A percentile compares a stretch with the other conserved stretches of the same genome.
These are phyloP conservation scores for Gracilaria gracilis DNA, from an alignment of 23 red algal genomes.

Conservation along the genomic window DNA sequence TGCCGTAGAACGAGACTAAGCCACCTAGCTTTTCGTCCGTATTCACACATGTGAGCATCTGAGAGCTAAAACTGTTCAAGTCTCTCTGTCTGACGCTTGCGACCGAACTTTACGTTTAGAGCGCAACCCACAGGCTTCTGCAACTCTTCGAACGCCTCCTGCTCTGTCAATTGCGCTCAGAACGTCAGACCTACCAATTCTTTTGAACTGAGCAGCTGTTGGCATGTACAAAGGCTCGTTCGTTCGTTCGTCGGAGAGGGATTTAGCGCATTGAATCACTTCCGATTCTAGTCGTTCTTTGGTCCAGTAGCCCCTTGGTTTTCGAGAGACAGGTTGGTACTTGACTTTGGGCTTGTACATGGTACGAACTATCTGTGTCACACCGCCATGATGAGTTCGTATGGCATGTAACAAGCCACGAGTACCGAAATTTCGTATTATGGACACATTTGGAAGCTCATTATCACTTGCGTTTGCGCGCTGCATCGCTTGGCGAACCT, in stretches of 20 bases:
- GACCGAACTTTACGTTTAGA: not conserved
- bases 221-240: conserved; percentile 17
- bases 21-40: not conserved
- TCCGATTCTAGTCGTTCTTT: not conserved
- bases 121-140: conserved; percentile 3
- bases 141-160: conserved; percentile 5
- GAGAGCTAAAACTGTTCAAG: not conserved
- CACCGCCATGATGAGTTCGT: not conserved
- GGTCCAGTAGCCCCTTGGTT: conserved; percentile 24
- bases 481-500: not conserved
- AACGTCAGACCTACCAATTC: conserved; percentile 14
- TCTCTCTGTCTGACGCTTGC: not conserved
- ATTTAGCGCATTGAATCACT: not conserved
- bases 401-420: conserved; percentile 30
- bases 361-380: not conserved
- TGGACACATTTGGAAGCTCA: not conserved
- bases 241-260: not conserved
- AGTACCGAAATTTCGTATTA: not conserved
- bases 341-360: not conserved
- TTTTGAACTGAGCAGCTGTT: not conserved
- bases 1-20: not conserved
- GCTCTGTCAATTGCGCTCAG: not conserved
- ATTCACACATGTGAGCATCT: not conserved
- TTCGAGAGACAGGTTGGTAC: not conserved
- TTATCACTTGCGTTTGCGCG: not conserved